Conservation (phyloP, 2,329 filamentous ascomycete species). For the Pestalotiopsis sp. region DNA sequence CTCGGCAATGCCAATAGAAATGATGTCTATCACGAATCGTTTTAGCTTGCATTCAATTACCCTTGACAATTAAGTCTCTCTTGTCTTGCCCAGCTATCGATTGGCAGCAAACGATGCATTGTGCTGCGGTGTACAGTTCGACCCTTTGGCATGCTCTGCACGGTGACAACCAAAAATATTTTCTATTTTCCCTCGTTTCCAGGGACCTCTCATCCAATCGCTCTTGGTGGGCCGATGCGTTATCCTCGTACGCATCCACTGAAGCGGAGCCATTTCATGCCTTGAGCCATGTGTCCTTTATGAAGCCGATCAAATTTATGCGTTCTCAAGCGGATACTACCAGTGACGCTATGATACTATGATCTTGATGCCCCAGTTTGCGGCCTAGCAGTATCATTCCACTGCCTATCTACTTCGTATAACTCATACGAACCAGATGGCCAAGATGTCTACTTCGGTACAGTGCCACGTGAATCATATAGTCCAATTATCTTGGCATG, state of each 20-base stretch:
- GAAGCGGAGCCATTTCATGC: too few relatives aligned
- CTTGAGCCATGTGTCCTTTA: too few relatives aligned
- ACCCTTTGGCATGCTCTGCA: neutral
- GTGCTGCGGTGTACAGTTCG: neutral
- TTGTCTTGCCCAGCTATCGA: neutral
- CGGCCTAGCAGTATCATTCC: neutral
- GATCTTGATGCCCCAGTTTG: too few relatives aligned
- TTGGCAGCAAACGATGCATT: neutral
- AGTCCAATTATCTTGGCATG: neutral
- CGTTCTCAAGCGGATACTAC: too few relatives aligned
- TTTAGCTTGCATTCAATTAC: slow-evolving; percentile 11
- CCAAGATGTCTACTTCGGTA: neutral
- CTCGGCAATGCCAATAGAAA: slow-evolving; percentile 14
- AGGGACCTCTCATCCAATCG: too few relatives aligned
- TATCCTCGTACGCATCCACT: too few relatives aligned
- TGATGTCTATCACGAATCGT: slow-evolving; percentile 3
- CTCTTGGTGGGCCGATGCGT: too few relatives aligned
- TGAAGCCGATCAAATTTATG: too few relatives aligned
- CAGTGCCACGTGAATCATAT: neutral
- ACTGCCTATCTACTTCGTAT: too few relatives aligned
- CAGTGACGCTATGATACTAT: too few relatives aligned
- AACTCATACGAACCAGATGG: neutral
- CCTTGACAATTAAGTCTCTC: slow-evolving; percentile 12
- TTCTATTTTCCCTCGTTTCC: too few relatives aligned
- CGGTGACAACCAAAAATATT: neutral